phyloP scores from a whole-genome alignment of 495 filamentous ascomycete genomes.

The Oleoguttula mirabilis region DNA sequence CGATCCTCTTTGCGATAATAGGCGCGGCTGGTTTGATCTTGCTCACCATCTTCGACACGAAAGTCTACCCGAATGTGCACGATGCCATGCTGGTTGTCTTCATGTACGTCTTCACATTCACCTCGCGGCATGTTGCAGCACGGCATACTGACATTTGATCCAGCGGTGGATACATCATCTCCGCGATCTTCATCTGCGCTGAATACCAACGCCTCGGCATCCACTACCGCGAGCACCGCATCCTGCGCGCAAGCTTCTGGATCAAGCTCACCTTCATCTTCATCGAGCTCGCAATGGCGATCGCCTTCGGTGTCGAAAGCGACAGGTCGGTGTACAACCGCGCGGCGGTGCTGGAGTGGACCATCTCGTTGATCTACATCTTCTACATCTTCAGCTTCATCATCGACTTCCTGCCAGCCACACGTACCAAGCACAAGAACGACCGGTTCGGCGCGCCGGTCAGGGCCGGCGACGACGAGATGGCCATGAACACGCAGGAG shows the following conservation, averaged over 20 bases:
- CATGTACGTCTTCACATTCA: conserved; percentile 42
- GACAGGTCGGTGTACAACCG: conserved; percentile 29
- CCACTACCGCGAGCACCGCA: conserved; percentile 57
- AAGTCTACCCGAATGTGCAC: conserved; percentile 51
- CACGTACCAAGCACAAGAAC: conserved; percentile 45
- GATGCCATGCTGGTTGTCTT: conserved; percentile 71
- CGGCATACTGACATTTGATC: not conserved
- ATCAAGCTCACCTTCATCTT: conserved; percentile 73
- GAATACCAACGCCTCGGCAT: conserved; percentile 78
- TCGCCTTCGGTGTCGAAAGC: conserved; percentile 40
- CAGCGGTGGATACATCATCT: conserved; percentile 55
- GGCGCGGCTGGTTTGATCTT: conserved; percentile 72
- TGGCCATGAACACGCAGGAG: conserved; percentile 15
- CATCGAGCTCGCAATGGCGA: conserved; percentile 61
- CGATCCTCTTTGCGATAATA: conserved; percentile 60
- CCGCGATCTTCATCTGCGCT: conserved; percentile 71
- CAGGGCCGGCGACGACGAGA: conserved; percentile 11
- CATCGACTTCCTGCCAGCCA: conserved; percentile 74
- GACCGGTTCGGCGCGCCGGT: conserved; percentile 17
- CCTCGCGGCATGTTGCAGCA: conserved; percentile 11
- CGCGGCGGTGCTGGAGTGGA: conserved; percentile 55
- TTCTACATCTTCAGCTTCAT: conserved; percentile 75
- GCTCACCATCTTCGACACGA: conserved; percentile 74
- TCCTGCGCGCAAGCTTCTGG: conserved; percentile 67
- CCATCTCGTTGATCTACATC: conserved; percentile 79